Evolutionary conservation across 306 rosid genomes (phyloP).

Genomic region (Macrotyloma uniflorum): DNA sequence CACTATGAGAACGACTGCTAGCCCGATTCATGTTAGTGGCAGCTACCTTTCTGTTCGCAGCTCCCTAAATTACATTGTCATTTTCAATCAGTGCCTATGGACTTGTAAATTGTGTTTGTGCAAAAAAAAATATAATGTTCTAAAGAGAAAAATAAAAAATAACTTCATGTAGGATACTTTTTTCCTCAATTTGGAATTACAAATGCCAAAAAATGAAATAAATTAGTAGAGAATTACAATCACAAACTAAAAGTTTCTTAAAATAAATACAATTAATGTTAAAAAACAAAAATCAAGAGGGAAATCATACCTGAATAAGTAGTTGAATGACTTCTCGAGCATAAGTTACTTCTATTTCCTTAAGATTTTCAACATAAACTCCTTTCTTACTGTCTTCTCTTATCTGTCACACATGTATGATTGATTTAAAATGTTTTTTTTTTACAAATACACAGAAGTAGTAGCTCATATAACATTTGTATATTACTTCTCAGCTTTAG

Average conservation of each 20-base stretch:
- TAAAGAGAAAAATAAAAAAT: neutral
- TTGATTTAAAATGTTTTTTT: neutral
- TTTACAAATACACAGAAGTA: slow-evolving; percentile 11
- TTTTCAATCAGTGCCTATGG: slow-evolving; percentile 29
- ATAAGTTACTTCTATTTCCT: slow-evolving; percentile 85
- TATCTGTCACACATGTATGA: slow-evolving; percentile 51
- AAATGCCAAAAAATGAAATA: neutral
- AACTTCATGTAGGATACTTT: neutral
- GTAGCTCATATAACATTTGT: neutral
- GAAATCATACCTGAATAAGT: slow-evolving; percentile 71
- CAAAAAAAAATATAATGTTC: neutral
- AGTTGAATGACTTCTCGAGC: slow-evolving; percentile 95
- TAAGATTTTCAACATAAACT: slow-evolving; percentile 88
- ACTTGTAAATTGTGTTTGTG: neutral
- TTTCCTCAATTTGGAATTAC: slow-evolving; percentile 20
- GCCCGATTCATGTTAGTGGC: slow-evolving; percentile 98
- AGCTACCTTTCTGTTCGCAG: slow-evolving; percentile 95
- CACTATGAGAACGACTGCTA: slow-evolving; percentile 98
- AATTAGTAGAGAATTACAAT: neutral
- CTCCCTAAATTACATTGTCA: slow-evolving; percentile 62
- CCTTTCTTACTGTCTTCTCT: slow-evolving; percentile 98
- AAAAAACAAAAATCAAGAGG: slow-evolving; percentile 17
- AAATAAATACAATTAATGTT: neutral
- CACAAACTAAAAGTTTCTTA: neutral
- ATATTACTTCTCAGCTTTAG: neutral